A percentile compares a stretch with the other conserved stretches of the same genome.
phyloP scores from a whole-genome alignment of 2,329 filamentous ascomycete species.

The Aspergillus tamarii region DNA sequence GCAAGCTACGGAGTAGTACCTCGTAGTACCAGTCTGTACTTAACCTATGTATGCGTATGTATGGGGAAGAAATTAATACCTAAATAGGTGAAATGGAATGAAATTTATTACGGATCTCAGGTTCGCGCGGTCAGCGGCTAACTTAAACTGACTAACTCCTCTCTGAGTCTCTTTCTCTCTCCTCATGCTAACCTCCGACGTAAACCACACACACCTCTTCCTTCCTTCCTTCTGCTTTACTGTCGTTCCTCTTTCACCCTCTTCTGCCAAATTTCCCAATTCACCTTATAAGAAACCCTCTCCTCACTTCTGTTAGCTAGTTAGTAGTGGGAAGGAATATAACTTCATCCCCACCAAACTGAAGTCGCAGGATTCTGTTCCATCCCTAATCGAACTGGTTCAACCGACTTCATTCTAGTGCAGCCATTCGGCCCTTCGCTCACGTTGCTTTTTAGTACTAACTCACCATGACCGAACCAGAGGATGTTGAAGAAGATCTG shows the following conservation, averaged over 20 bases:
- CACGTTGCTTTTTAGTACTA: conserved; percentile 9
- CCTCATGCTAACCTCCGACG: neutral
- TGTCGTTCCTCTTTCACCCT: conserved; percentile 20
- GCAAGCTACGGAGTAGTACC: too few species aligned
- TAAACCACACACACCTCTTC: conserved; percentile 4
- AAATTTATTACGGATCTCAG: neutral
- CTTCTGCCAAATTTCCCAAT: conserved; percentile 9
- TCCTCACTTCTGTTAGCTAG: neutral
- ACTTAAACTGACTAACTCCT: conserved; percentile 7
- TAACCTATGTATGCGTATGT: neutral
- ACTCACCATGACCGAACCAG: conserved; percentile 72
- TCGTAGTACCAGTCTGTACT: too few species aligned
- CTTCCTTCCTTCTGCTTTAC: conserved; percentile 8
- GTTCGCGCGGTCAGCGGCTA: neutral
- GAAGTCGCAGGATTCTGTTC: neutral
- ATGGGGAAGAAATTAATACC: neutral
- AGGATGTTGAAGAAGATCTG: conserved; percentile 89
- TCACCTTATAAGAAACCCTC: neutral
- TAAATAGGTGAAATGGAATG: neutral
- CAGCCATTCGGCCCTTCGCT: conserved; percentile 7
- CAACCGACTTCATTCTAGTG: neutral
- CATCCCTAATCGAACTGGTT: neutral
- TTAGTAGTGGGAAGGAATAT: neutral
- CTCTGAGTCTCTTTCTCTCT: conserved; percentile 12
- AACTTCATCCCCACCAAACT: neutral